Evolutionary conservation across 208 protist genomes (phyloP).

Genomic region (Dictyostelium gargantuum): DNA sequence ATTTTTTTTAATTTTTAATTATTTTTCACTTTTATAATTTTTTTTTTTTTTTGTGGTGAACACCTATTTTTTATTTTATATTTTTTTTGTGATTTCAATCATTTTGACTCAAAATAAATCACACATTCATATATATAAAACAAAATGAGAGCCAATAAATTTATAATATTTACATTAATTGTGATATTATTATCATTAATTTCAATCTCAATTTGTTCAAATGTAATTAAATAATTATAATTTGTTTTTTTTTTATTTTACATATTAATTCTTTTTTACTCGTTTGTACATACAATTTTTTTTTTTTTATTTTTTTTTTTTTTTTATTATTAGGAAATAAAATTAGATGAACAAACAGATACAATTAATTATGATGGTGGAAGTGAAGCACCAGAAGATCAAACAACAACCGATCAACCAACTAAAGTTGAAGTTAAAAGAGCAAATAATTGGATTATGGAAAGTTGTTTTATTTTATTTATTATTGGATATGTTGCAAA

Average conservation of each 20-base stretch:
- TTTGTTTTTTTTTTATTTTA: not conserved
- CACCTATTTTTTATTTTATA: not conserved
- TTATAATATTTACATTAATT: not conserved
- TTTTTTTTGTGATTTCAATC: not conserved
- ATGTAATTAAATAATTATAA: not conserved
- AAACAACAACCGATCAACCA: not conserved
- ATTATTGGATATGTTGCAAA: not conserved
- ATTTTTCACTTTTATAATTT: not conserved
- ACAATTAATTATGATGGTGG: not conserved
- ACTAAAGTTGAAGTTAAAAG: not conserved
- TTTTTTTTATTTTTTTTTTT: not conserved
- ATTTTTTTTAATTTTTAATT: not conserved
- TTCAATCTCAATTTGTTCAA: not conserved
- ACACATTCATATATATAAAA: not conserved
- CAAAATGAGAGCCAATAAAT: not conserved
- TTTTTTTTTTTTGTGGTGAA: not conserved
- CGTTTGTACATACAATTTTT: not conserved
- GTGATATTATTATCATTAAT: not conserved
- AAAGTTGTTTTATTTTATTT: slow-evolving; percentile 16
- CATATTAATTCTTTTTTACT: not conserved
- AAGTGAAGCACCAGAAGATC: not conserved
- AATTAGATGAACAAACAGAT: not conserved
- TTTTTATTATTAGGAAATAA: slow-evolving; percentile 20
- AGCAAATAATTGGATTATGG: slow-evolving; percentile 22
- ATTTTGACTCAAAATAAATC: too few relatives aligned